A percentile compares a stretch with the other conserved stretches of the same genome.
These are phyloP conservation scores for Blastomyces percursus DNA, from an alignment of 2,329 filamentous ascomycete species.

Conservation along the genomic window DNA sequence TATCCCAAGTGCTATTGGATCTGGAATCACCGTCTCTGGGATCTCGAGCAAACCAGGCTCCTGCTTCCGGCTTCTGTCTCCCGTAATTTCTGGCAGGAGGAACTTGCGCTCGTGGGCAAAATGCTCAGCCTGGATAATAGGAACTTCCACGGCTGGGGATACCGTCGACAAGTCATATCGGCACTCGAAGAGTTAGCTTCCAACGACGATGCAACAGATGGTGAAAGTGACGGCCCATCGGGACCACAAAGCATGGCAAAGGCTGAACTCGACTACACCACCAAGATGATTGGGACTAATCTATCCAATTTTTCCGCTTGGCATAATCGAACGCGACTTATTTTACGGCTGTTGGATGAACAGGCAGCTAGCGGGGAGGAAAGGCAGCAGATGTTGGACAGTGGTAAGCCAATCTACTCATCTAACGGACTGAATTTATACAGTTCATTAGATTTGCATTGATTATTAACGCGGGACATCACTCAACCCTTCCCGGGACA, in stretches of 20 bases:
- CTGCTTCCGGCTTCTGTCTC: slow-evolving; percentile 49
- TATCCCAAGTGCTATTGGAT: slow-evolving; percentile 99
- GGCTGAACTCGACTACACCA: slow-evolving; percentile 79
- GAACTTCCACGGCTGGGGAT: slow-evolving; percentile 97
- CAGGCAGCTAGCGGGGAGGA: slow-evolving; percentile 52
- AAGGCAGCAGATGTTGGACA: slow-evolving; percentile 59
- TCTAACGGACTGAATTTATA: not conserved
- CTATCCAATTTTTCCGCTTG: slow-evolving; percentile 96
- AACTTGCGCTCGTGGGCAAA: slow-evolving; percentile 70
- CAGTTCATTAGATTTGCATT: not conserved
- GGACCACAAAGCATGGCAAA: slow-evolving; percentile 57
- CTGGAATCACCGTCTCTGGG: slow-evolving; percentile 90
- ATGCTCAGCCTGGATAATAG: slow-evolving; percentile 79
- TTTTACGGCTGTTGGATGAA: slow-evolving; percentile 63
- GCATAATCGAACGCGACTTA: slow-evolving; percentile 81
- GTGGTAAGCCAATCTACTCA: slow-evolving; percentile 40
- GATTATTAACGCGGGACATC: not conserved
- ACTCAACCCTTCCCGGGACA: not conserved
- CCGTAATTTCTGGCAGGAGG: slow-evolving; percentile 65
- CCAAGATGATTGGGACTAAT: slow-evolving; percentile 71
- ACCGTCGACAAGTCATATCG: slow-evolving; percentile 67
- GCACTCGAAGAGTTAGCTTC: slow-evolving; percentile 51
- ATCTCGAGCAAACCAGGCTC: slow-evolving; percentile 59
- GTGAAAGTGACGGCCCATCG: slow-evolving; percentile 23
- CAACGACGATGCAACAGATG: slow-evolving; percentile 15